Conservation (phyloP, 2,329 filamentous ascomycete species). For the Thermothelomyces thermophilus region DNA sequence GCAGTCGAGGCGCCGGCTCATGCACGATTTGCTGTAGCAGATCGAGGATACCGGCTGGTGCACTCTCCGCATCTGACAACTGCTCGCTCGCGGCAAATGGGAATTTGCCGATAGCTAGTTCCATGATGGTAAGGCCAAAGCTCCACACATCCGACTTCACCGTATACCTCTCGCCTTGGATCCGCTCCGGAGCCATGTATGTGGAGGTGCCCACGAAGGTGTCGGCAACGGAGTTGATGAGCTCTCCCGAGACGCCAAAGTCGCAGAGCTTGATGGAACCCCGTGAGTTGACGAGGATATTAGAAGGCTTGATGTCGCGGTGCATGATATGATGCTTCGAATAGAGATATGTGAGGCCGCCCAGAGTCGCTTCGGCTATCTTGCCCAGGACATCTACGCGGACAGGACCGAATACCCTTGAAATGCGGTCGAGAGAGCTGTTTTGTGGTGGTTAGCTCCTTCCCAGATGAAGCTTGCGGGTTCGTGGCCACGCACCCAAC, state of each 20-base stretch:
- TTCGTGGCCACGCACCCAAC: conserved; percentile 66
- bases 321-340: conserved; percentile 97
- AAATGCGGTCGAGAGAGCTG: conserved; percentile 88
- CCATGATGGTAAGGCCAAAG: conserved; percentile 92
- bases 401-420: conserved; percentile 88
- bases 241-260: conserved; percentile 96
- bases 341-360: conserved; percentile 91
- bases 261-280: conserved; percentile 97
- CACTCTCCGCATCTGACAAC: conserved; percentile 65
- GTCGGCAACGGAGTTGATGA: conserved; percentile 95
- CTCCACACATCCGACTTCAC: conserved; percentile 99
- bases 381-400: conserved; percentile 95
- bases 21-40: conserved; percentile 95
- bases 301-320: conserved; percentile 96
- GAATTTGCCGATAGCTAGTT: conserved; percentile 94
- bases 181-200: conserved; percentile 98
- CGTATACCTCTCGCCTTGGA: conserved; percentile 93
- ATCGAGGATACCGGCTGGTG: conserved; percentile 91
- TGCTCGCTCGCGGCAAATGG: conserved; percentile 76
- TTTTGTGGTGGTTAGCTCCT: conserved; percentile 17
- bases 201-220: conserved; percentile 98
- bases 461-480: not conserved
- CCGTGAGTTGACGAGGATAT: conserved; percentile 90
- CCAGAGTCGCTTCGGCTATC: conserved; percentile 91
- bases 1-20: conserved; percentile 85